Evolutionary conservation across 2,329 filamentous ascomycete genomes (phyloP).

Genomic region (Penicillium sp.): DNA sequence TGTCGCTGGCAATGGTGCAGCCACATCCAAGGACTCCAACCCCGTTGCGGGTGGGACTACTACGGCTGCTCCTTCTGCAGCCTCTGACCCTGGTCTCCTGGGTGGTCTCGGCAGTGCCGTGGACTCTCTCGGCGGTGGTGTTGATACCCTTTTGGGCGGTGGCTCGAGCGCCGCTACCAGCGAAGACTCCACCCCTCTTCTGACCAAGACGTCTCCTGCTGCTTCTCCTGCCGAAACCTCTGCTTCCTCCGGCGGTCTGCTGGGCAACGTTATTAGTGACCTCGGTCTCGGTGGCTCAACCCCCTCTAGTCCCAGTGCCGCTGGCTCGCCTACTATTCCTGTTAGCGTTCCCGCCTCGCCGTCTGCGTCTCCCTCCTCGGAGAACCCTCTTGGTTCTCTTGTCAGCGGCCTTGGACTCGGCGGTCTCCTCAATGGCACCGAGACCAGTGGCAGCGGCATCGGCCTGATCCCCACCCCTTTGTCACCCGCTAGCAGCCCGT

Average conservation of each 20-base stretch:
- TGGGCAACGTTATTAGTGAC: background rate
- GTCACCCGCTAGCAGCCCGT: slow-evolving; percentile 3
- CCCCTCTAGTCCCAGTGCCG: slow-evolving; percentile 7
- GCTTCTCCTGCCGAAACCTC: background rate
- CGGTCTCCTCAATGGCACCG: slow-evolving; percentile 6
- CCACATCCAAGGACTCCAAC: background rate
- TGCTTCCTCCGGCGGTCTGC: background rate
- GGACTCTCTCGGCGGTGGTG: background rate
- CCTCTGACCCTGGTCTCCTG: background rate
- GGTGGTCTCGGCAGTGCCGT: background rate
- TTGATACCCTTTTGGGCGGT: background rate
- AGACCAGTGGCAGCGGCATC: slow-evolving; percentile 13
- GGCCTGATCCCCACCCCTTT: slow-evolving; percentile 16
- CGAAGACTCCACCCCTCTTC: background rate
- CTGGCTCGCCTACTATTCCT: slow-evolving; percentile 19
- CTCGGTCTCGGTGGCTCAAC: background rate
- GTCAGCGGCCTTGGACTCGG: slow-evolving; percentile 10
- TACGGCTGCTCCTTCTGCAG: background rate
- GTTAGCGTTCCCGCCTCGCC: slow-evolving; percentile 23
- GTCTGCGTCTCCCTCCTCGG: slow-evolving; percentile 4
- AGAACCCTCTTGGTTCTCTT: slow-evolving; percentile 7
- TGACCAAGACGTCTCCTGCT: background rate
- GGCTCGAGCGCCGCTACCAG: background rate
- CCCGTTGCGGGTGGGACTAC: background rate
- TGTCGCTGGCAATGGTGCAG: background rate